Evolutionary conservation across 2,329 filamentous ascomycete genomes (phyloP).

Genomic region (Neofusicoccum kwambonambiense): DNA sequence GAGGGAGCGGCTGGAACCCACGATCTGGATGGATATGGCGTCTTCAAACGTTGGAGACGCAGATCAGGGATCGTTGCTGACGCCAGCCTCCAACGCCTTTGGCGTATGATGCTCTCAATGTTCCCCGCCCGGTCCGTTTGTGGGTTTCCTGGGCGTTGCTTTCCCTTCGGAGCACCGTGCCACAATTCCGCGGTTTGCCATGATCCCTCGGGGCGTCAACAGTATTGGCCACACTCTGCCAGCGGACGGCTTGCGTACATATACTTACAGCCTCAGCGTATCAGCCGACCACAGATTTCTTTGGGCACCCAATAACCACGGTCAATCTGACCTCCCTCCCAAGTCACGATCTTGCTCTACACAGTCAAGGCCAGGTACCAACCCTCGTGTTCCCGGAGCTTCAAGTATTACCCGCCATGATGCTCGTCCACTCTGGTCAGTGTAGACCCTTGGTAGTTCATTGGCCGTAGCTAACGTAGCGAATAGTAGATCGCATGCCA

Average conservation of each 20-base stretch:
- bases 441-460: not conserved
- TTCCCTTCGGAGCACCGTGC: not conserved
- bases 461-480: not conserved
- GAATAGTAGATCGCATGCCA: not conserved
- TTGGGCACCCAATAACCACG: not conserved
- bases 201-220: not conserved
- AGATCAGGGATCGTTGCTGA: not conserved
- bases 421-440: not conserved
- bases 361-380: not conserved
- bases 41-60: not conserved
- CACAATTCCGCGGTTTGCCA: not conserved
- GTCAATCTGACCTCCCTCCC: not conserved
- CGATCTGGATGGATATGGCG: not conserved
- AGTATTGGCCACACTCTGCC: not conserved
- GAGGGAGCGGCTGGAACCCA: not conserved
- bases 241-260: not conserved
- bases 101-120: slow-evolving; percentile 4
- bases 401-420: not conserved
- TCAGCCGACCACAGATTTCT: not conserved
- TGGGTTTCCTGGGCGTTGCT: not conserved
- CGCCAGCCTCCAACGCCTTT: not conserved
- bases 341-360: not conserved
- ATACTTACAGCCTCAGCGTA: not conserved
- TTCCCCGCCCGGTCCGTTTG: not conserved
- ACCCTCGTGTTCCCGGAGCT: too few relatives aligned